Base-by-base conservation (phyloP, 495 filamentous ascomycete species). In the Penicilliopsis zonata region DNA sequence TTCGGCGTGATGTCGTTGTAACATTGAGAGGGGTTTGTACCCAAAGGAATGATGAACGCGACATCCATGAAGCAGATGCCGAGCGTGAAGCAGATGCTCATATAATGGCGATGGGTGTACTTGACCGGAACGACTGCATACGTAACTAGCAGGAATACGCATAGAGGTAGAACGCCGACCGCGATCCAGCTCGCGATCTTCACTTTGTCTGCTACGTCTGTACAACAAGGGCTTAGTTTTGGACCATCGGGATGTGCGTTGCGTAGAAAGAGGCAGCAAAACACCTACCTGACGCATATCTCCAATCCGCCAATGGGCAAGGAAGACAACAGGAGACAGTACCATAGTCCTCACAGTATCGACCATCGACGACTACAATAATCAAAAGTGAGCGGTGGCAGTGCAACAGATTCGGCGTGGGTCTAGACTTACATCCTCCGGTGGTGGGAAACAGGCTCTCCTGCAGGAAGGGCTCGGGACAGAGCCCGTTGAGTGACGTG, bases 21-120 rank as follows among this genome's bases (percentile, higher is more conserved):
- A 47, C 90, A 98, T 66, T 93, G 74, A 2, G 82, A 53, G 12
- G 87, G 82, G 45, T 80, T 72, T 5, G 76, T 70, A 4, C 75
- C 86, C 22, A 96, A 71, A 6, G 90, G 92, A 23, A 98, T 78
- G 38, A 95, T 83, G 52, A 98, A 94, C 3, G 82, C 88, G 62
- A 88, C 83, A 53, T 82, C 74, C 69, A 95, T 79, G 33, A 85
- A 65, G 30, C 78, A 61, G 20, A 82, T 70, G 5, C 71, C 81
- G 34, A 82, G 52, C 1, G 85, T 77, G 35, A 95, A 67, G 49
- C 82, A 85, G 30, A 94, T 78, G 46, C 82, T 94, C 28, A 96
- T 57, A 46, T 96, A 96, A 50, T 96, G 90, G 32, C 86, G 77
- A 45, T 83, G 73, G 12, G 92, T 94, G 61, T 78, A 84, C 53